Percentiles rank a stretch among this genome's conserved stretches.
Conservation (phyloP, 2,329 filamentous ascomycete genomes). For the Hypoxylon sp. region DNA sequence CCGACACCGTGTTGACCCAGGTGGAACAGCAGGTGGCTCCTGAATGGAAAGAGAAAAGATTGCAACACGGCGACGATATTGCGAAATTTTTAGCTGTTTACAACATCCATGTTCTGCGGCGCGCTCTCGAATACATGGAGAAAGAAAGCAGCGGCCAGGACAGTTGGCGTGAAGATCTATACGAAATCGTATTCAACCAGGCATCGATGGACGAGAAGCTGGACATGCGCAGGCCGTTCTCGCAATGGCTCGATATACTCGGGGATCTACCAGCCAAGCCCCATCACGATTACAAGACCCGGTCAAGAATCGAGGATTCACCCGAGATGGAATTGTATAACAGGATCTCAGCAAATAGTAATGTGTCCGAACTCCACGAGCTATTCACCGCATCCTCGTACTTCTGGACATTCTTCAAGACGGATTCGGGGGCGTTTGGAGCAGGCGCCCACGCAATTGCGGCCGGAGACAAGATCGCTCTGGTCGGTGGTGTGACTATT, state of each 20-base stretch:
- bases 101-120: constrained; percentile 3
- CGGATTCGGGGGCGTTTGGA: constrained; percentile 5
- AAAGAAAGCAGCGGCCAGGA: constrained; percentile 1
- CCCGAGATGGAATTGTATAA: constrained; percentile 11
- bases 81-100: constrained; percentile 13
- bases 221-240: constrained; percentile 10
- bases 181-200: constrained; percentile 14
- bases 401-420: constrained; percentile 22
- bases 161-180: constrained; percentile 6
- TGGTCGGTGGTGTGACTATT: constrained; percentile 4
- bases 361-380: constrained; percentile 15
- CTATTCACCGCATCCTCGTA: constrained; percentile 11
- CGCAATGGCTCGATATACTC: constrained; percentile 9
- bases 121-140: constrained; percentile 11
- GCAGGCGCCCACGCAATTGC: constrained; percentile 3
- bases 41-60: neutral
- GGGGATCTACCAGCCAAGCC: constrained; percentile 2
- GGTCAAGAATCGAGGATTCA: constrained; percentile 2
- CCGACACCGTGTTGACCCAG: neutral
- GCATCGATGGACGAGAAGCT: constrained; percentile 7
- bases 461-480: constrained; percentile 5
- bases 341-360: constrained; percentile 5
- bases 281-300: neutral
- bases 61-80: neutral
- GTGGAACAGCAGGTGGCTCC: constrained; percentile 8